These are phyloP conservation scores for Orobanche coerulescens DNA, from an alignment of 257 asterid species.

Conservation along the genomic window DNA sequence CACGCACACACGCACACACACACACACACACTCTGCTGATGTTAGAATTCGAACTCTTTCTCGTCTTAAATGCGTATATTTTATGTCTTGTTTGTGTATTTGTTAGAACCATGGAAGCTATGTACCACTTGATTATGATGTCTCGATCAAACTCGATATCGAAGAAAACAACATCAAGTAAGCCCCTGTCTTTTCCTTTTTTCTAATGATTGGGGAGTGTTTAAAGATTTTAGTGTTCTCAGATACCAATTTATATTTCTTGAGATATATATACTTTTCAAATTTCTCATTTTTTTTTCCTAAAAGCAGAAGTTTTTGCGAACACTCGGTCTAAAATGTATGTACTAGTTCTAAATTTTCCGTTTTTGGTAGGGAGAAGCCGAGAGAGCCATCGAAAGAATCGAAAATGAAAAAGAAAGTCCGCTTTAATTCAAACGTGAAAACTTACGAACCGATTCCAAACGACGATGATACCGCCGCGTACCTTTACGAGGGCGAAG, in stretches of 20 bases:
- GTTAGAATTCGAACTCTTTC: background rate
- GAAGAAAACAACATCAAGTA: slow-evolving; percentile 33
- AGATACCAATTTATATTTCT: too few species aligned
- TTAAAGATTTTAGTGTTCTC: too few species aligned
- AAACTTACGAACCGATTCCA: slow-evolving; percentile 52
- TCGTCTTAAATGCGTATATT: background rate
- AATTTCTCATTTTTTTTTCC: background rate
- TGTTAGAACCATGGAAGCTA: slow-evolving; percentile 45
- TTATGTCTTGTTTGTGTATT: background rate
- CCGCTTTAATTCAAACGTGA: slow-evolving; percentile 58
- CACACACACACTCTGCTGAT: too few species aligned
- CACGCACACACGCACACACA: too few species aligned
- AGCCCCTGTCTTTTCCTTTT: background rate
- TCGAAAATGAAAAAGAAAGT: slow-evolving; percentile 58
- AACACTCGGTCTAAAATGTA: background rate
- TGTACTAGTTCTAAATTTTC: too few species aligned
- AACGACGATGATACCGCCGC: slow-evolving; percentile 23
- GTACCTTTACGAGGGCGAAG: slow-evolving; percentile 34
- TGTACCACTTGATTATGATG: slow-evolving; percentile 53
- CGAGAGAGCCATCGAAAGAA: slow-evolving; percentile 32
- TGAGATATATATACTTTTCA: too few species aligned
- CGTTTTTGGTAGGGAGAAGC: slow-evolving; percentile 36
- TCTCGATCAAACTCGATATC: slow-evolving; percentile 23
- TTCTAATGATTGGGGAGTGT: background rate
- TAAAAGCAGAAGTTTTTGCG: background rate